Conservation (phyloP, 768 basidiomycete genomes). For the Leccinum barrowsii region DNA sequence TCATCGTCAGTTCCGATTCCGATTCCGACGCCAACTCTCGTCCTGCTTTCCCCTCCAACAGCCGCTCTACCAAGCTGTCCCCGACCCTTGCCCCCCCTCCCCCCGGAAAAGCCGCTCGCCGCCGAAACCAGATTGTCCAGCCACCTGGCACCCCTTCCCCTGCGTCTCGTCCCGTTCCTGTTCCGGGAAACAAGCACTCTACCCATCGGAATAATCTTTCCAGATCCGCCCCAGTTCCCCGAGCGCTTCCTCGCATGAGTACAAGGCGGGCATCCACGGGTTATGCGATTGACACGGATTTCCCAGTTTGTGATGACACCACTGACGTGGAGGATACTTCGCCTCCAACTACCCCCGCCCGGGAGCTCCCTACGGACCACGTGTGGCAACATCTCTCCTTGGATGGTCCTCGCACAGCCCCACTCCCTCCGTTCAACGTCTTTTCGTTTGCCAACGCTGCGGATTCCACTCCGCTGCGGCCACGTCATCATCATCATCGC, state of each 20-base stretch:
- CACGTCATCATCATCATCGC: slow-evolving; percentile 48
- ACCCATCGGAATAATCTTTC: slow-evolving; percentile 33
- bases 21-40: slow-evolving; percentile 36
- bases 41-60: slow-evolving; percentile 30
- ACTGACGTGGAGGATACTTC: slow-evolving; percentile 45
- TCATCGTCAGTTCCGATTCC: slow-evolving; percentile 45
- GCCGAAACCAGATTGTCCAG: slow-evolving; percentile 42
- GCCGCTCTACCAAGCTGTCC: slow-evolving; percentile 25
- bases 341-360: slow-evolving; percentile 55
- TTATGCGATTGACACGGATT: slow-evolving; percentile 31
- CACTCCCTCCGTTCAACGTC: slow-evolving; percentile 35
- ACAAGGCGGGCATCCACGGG: slow-evolving; percentile 34
- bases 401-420: slow-evolving; percentile 50
- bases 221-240: slow-evolving; percentile 50
- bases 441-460: slow-evolving; percentile 40
- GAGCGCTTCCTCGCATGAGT: slow-evolving; percentile 29
- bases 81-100: slow-evolving; percentile 46
- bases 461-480: slow-evolving; percentile 34
- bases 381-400: slow-evolving; percentile 35
- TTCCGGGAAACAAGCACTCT: slow-evolving; percentile 34
- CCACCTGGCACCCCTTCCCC: slow-evolving; percentile 37
- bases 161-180: slow-evolving; percentile 43
- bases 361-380: slow-evolving; percentile 30
- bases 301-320: slow-evolving; percentile 74
- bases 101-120: slow-evolving; percentile 55